Evolutionary conservation across 148 eudicot species (phyloP).

Genomic region (Rhododendron kiyosumense): DNA sequence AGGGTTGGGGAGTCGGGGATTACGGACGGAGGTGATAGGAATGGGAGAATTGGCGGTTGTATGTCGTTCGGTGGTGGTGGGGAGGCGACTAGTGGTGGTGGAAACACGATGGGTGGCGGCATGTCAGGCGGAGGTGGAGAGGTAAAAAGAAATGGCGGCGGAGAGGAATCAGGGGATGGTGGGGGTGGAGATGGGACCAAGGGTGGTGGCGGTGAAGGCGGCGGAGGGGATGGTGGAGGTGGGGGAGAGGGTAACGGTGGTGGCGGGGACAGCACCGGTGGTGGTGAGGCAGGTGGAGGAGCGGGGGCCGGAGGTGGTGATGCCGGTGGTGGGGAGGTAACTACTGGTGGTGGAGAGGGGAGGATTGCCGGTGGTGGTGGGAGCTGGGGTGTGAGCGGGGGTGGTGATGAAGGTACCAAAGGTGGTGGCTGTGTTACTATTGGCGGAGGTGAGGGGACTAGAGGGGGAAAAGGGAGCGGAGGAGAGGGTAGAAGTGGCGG

Average conservation of each 20-base stretch:
- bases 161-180: constrained; percentile 1
- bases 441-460: constrained; percentile 5
- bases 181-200: constrained; percentile 9
- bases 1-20: not conserved
- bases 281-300: constrained; percentile 12
- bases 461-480: not conserved
- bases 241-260: constrained; percentile 9
- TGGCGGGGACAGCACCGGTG: not conserved
- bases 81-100: constrained; percentile 8
- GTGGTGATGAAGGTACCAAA: not conserved
- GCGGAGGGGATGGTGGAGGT: not conserved
- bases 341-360: constrained; percentile 19
- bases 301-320: constrained; percentile 11
- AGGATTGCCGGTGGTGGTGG: constrained; percentile 14
- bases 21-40: constrained; percentile 11
- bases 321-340: not conserved
- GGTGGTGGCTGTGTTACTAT: constrained; percentile 18
- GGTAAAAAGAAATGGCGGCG: not conserved
- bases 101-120: constrained; percentile 9
- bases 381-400: constrained; percentile 4
- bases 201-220: constrained; percentile 19
- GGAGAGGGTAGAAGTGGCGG: not conserved
- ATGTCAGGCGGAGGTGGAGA: constrained; percentile 12
- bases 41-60: constrained; percentile 14
- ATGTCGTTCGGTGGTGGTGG: not conserved